Evolutionary conservation across 768 basidiomycete species (phyloP).

Genomic region (Tylopilus felleus): DNA sequence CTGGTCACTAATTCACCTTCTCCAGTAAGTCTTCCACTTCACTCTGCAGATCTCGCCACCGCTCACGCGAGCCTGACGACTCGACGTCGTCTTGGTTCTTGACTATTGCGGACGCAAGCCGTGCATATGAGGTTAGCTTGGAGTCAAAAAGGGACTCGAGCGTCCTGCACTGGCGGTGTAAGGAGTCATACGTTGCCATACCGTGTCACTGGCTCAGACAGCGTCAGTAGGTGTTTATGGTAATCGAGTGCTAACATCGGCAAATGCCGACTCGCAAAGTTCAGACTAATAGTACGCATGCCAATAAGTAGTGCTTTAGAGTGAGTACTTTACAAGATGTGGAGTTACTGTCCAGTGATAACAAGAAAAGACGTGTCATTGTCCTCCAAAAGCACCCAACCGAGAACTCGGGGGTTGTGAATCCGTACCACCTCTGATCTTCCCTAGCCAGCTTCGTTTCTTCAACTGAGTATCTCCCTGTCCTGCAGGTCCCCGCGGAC

Average conservation of each 20-base stretch:
- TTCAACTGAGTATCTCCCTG: conserved; percentile 32
- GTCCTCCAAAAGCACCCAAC: conserved; percentile 22
- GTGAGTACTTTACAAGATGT: conserved; percentile 18
- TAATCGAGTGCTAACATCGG: conserved; percentile 4
- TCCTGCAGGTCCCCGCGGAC: conserved; percentile 39
- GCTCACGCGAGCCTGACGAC: conserved; percentile 62
- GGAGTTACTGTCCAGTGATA: conserved; percentile 5
- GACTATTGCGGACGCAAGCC: conserved; percentile 69
- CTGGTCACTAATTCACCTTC: conserved; percentile 57
- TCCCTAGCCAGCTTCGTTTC: conserved; percentile 69
- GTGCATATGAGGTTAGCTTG: conserved; percentile 88
- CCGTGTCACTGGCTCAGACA: background rate
- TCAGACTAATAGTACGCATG: too few species aligned
- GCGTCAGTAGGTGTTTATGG: background rate
- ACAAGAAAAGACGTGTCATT: conserved; percentile 18
- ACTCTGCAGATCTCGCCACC: conserved; percentile 79
- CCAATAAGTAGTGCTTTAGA: too few species aligned
- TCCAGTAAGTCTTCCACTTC: conserved; percentile 84
- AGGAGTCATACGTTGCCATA: conserved; percentile 82
- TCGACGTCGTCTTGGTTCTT: conserved; percentile 58
- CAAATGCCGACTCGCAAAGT: conserved; percentile 18
- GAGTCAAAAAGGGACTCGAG: conserved; percentile 90
- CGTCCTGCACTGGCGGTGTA: conserved; percentile 89
- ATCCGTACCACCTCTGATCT: conserved; percentile 49
- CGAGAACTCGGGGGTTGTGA: conserved; percentile 20